Conservation (phyloP, 345 rosid species). For the Syzygium jambos region DNA sequence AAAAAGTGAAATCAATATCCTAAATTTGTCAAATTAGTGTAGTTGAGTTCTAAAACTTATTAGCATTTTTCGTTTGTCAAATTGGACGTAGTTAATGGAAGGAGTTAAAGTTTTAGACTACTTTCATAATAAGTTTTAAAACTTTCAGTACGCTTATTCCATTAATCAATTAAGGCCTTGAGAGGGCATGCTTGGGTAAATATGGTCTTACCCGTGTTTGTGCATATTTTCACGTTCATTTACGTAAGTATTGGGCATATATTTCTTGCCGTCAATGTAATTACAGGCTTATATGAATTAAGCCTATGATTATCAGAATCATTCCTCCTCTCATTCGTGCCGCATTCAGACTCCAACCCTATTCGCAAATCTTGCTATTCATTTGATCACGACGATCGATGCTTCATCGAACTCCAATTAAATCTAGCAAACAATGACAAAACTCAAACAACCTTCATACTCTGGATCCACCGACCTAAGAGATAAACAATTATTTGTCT, state of each 20-base stretch:
- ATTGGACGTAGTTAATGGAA: too few relatives aligned
- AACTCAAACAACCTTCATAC: not conserved
- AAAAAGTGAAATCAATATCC: too few relatives aligned
- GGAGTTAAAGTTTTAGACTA: too few relatives aligned
- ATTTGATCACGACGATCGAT: not conserved
- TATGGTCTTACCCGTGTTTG: not conserved
- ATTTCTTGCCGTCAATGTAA: too few relatives aligned
- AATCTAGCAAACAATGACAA: not conserved
- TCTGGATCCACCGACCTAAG: not conserved
- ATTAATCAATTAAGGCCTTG: not conserved
- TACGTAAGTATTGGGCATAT: not conserved
- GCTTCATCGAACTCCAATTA: not conserved
- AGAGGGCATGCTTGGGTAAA: not conserved
- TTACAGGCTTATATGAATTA: not conserved
- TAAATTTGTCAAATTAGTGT: too few relatives aligned
- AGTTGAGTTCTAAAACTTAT: too few relatives aligned
- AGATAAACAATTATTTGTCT: not conserved
- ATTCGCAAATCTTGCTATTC: not conserved
- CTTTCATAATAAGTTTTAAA: too few relatives aligned
- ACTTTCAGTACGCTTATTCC: too few relatives aligned
- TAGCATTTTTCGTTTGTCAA: too few relatives aligned
- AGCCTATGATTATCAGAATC: not conserved
- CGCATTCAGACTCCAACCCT: not conserved
- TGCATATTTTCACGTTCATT: not conserved
- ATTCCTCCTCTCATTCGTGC: not conserved